Percentiles rank a stretch among this genome's conserved stretches.
These are phyloP conservation scores for Citrus hindsii DNA, from an alignment of 345 rosid genomes.

Conservation along the genomic window DNA sequence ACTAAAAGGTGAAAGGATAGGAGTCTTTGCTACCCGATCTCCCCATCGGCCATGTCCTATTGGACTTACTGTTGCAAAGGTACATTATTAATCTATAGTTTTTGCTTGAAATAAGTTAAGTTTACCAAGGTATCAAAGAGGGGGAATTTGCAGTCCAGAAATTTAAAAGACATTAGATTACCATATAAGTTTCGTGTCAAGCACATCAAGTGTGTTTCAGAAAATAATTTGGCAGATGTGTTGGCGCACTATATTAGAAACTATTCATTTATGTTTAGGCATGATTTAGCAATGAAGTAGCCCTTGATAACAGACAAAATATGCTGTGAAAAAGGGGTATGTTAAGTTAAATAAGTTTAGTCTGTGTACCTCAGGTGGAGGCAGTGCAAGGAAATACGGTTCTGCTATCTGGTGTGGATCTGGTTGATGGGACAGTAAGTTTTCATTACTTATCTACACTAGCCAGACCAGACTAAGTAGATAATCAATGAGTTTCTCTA, in stretches of 20 bases:
- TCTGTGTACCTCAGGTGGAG: conserved; percentile 53
- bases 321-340: not conserved
- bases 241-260: not conserved
- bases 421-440: conserved; percentile 93
- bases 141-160: not conserved
- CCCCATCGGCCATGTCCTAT: conserved; percentile 95
- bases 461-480: not conserved
- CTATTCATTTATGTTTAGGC: not conserved
- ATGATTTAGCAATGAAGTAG: not conserved
- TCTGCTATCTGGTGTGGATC: conserved; percentile 87
- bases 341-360: not conserved
- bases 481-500: not conserved
- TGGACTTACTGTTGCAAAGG: conserved; percentile 94
- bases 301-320: not conserved
- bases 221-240: not conserved
- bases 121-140: not conserved
- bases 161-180: not conserved
- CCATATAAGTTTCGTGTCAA: not conserved
- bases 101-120: not conserved
- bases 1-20: conserved; percentile 72
- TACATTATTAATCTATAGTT: conserved; percentile 12
- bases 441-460: conserved; percentile 13
- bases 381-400: conserved; percentile 63
- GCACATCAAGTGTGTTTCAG: not conserved
- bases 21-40: conserved; percentile 87